Evolutionary conservation across 2,329 filamentous ascomycete genomes (phyloP).

Genomic region (Phyllosticta capitalensis): DNA sequence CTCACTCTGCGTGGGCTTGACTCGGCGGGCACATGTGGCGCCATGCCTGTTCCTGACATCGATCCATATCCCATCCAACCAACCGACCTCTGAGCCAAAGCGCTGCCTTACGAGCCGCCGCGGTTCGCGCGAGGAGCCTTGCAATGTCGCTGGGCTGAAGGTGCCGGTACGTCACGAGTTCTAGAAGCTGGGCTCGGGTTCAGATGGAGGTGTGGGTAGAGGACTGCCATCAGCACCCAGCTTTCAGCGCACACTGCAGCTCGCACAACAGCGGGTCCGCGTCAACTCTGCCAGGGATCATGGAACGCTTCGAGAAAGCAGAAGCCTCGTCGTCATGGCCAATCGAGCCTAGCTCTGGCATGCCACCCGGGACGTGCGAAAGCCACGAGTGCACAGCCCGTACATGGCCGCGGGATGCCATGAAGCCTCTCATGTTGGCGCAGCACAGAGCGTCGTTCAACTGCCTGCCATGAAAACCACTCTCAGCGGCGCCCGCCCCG

Average conservation of each 20-base stretch:
- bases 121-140: neutral
- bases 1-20: neutral
- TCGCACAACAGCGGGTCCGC: neutral
- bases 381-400: neutral
- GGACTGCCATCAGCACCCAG: neutral
- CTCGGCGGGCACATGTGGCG: neutral
- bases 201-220: neutral
- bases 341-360: neutral
- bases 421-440: neutral
- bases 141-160: neutral
- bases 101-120: neutral
- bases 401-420: neutral
- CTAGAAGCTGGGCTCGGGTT: neutral
- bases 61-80: neutral
- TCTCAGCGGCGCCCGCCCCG: neutral
- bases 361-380: neutral
- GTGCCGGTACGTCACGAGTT: neutral
- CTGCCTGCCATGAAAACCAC: neutral
- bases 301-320: neutral
- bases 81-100: neutral
- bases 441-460: neutral
- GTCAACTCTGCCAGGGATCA: neutral
- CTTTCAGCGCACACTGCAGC: neutral
- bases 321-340: neutral
- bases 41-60: neutral